Evolutionary conservation across 495 filamentous ascomycete species (phyloP).

Genomic region (Tuber microsphaerosporum): DNA sequence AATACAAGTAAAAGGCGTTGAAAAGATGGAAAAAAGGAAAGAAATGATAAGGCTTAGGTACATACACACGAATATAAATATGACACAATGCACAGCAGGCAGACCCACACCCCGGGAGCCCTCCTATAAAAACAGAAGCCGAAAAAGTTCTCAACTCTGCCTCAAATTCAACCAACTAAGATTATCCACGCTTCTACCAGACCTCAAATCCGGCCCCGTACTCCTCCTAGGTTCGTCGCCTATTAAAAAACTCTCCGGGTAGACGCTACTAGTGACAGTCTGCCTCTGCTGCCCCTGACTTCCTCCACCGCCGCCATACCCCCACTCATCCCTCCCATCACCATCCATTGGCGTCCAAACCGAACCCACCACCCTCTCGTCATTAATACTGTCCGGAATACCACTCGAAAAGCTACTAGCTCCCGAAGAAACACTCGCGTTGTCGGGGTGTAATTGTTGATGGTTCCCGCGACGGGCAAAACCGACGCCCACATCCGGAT

Average conservation of each 20-base stretch:
- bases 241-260: constrained; percentile 27
- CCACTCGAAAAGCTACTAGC: constrained; percentile 34
- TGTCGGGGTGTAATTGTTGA: background rate
- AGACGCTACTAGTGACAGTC: constrained; percentile 33
- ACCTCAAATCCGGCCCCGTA: constrained; percentile 13
- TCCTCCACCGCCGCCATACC: background rate
- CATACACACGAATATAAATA: constrained; percentile 2
- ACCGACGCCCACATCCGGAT: constrained; percentile 29
- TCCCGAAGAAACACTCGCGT: constrained; percentile 22
- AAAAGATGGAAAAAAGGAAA: constrained; percentile 10
- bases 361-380: constrained; percentile 8
- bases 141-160: constrained; percentile 11
- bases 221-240: constrained; percentile 12
- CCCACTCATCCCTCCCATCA: constrained; percentile 13
- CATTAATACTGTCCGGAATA: constrained; percentile 31
- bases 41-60: constrained; percentile 18
- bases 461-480: constrained; percentile 7
- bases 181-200: constrained; percentile 27
- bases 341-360: constrained; percentile 29
- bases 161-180: constrained; percentile 38
- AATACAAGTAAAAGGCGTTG: background rate
- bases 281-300: constrained; percentile 8
- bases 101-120: background rate
- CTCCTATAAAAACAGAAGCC: constrained; percentile 6
- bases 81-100: background rate